Base-by-base conservation (phyloP, 768 basidiomycete species). In the Hypholoma fasciculare region DNA sequence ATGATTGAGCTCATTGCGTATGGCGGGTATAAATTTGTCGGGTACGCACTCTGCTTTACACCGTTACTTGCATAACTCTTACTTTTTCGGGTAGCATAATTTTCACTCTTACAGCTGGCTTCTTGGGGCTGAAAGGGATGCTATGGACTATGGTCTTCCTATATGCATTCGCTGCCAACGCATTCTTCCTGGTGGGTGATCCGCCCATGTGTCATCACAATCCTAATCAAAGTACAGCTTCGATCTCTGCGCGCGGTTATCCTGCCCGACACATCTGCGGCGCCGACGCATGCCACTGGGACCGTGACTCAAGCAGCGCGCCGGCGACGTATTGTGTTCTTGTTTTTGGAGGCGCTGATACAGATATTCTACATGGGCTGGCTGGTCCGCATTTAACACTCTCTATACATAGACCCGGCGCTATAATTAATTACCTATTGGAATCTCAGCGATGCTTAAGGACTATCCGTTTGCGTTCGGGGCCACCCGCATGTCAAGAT, bases 11-110 rank as follows among this genome's bases (percentile, higher is more conserved):
- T 98, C 49, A 74, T 97, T 30, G 92, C 96, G 0, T 98, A 98
- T 69, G 91, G 89, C 4, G 96, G 97, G 0, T 98, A 98, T 76
- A 98, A 99, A 69, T 98, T 99, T 65, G 92, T 98, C 27, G 96
- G 94, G 94, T 94, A 62, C 27, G 87, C 75, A 2, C 1, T 7
- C 6, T 34, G 14, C 26, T 57, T 16, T 19, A 12, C 27, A 38
- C 17, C 9, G 16, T 34, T 13, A 19, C 16, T 8, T n/a, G 26
- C n/a, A 34, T 49, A 27, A 16, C 57, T 50, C 36, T 52, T 36
- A 36, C 13, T 30, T n/a, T 19, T 3, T 3, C 38, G 14, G 5
- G 19, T 60, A 96, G 95, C 1, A 92, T 98, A 40, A 96, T 97
- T 63, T 73, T 89, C 12, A 87, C 90, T 2, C 75, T 97, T n/a